phyloP scores from a whole-genome alignment of 1,284 basidiomycete species.

The Boletus calvinii region DNA sequence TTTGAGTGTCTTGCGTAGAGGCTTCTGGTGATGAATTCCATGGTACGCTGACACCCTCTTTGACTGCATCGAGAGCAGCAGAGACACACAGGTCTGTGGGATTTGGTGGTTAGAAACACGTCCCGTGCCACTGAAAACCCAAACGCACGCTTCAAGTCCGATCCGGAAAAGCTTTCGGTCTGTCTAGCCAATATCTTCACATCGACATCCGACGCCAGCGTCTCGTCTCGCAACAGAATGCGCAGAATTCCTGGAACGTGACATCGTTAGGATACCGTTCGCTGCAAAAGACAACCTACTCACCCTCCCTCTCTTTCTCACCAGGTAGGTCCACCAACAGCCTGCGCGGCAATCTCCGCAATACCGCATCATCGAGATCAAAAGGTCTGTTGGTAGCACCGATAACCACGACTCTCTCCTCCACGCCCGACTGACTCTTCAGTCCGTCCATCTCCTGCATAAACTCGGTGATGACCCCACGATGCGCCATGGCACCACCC shows the following conservation, averaged over 20 bases:
- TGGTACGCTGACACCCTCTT: conserved; percentile 77
- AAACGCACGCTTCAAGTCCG: conserved; percentile 86
- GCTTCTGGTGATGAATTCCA: conserved; percentile 48
- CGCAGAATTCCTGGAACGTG: conserved; percentile 70
- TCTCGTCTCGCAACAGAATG: conserved; percentile 80
- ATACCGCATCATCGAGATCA: conserved; percentile 82
- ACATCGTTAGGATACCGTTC: not conserved
- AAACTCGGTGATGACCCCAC: conserved; percentile 87
- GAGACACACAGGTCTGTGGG: conserved; percentile 81
- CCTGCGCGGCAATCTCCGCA: conserved; percentile 80
- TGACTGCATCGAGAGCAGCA: conserved; percentile 85
- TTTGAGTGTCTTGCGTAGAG: conserved; percentile 9
- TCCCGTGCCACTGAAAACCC: not conserved
- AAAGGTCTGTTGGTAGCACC: conserved; percentile 93
- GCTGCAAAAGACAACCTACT: conserved; percentile 23
- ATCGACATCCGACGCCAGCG: conserved; percentile 67
- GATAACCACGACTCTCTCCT: conserved; percentile 87
- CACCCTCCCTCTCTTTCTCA: conserved; percentile 78
- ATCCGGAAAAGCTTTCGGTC: conserved; percentile 87
- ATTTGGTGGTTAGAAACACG: conserved; percentile 14
- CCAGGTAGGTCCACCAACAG: conserved; percentile 85
- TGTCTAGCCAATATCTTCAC: conserved; percentile 62
- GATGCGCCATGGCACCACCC: conserved; percentile 81
- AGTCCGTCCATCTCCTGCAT: conserved; percentile 99
- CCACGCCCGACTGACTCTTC: conserved; percentile 61